Evolutionary conservation across 352 stramenopile genomes (phyloP), one percentile per base, ranked within the genome.

Genomic region (Globisporangium sylvaticum): DNA sequence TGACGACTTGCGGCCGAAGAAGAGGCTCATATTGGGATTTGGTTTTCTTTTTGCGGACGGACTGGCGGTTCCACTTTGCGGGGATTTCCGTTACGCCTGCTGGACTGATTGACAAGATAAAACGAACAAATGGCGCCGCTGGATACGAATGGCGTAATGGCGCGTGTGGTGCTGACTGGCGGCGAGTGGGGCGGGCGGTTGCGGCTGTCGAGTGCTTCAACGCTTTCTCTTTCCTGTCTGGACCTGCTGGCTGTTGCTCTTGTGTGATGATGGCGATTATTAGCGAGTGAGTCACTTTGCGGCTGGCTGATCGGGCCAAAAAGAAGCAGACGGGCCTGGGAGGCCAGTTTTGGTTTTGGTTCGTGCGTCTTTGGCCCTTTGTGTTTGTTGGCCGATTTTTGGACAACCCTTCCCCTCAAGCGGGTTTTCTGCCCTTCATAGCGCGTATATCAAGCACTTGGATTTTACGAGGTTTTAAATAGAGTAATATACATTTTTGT

Each of bases 1-100:
- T 9, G 53, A 54, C 10, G 53, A 68, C 63, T 57, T 68, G 53
- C 63, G 63, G 25, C 53, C 39, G 44, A 68, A 68, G 54, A 68
- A 62, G 12, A 27, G 27, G 34, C 62, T 66, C 62, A 63, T 63
- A 9, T 50, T 50, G 39, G 39, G 31, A 37, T 44, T 44, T 44
- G 37, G 1, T 5, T 8, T n/a, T n/a, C n/a, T n/a, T n/a, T n/a
- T 48, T n/a, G 42, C 42, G 18, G 42, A 50, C 42, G 15, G 4
- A 42, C 4, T n/a, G 56, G 12, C 58, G 20, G 59, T 65, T 65
- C 22, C 39, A 44, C 39, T 42, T 48, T 27, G n/a, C n/a, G 24
- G 31, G 37, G 37, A 44, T 37, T 37, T 63, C 10, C n/a, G 44
- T 34, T 15, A 15, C 4, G 25, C 54, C 39, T 29, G 9, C 10